phyloP scores from a whole-genome alignment of 2,329 filamentous ascomycete species.

The Stachybotrys chartarum region DNA sequence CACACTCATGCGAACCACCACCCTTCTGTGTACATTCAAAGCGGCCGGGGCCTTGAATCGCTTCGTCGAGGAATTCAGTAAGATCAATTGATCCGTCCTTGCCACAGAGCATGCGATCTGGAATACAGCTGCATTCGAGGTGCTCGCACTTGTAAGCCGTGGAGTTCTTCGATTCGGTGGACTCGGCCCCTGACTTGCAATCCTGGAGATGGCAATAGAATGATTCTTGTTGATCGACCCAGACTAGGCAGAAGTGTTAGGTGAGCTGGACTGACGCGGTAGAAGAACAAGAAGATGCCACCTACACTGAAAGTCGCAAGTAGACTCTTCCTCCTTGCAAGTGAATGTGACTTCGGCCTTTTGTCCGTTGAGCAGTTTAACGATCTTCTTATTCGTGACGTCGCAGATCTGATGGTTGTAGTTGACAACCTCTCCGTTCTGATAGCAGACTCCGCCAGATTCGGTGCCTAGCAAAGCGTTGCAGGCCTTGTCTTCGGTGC shows the following conservation, averaged over 20 bases:
- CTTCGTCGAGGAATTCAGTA: slow-evolving; percentile 74
- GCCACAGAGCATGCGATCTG: slow-evolving; percentile 89
- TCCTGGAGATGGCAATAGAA: slow-evolving; percentile 90
- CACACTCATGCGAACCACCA: slow-evolving; percentile 59
- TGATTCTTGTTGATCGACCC: slow-evolving; percentile 89
- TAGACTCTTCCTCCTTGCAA: slow-evolving; percentile 65
- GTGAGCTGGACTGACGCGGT: background rate
- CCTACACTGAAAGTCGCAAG: slow-evolving; percentile 93
- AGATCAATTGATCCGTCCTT: slow-evolving; percentile 88
- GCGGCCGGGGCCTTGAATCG: slow-evolving; percentile 79
- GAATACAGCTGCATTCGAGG: slow-evolving; percentile 80
- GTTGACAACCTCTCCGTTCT: slow-evolving; percentile 81
- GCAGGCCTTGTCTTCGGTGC: slow-evolving; percentile 75
- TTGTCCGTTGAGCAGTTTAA: slow-evolving; percentile 75
- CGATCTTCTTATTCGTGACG: slow-evolving; percentile 92
- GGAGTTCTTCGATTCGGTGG: slow-evolving; percentile 63
- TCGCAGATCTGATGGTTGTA: slow-evolving; percentile 98
- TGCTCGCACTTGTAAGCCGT: slow-evolving; percentile 82
- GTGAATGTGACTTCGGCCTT: slow-evolving; percentile 93
- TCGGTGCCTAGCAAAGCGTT: slow-evolving; percentile 79
- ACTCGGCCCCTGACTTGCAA: slow-evolving; percentile 67
- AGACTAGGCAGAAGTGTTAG: slow-evolving; percentile 50
- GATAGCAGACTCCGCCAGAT: slow-evolving; percentile 83
- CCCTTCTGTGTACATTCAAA: slow-evolving; percentile 68
- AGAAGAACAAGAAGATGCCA: background rate